Base-by-base conservation (phyloP, 1,139 yeast species). In the Nakaseomyces sp. region DNA sequence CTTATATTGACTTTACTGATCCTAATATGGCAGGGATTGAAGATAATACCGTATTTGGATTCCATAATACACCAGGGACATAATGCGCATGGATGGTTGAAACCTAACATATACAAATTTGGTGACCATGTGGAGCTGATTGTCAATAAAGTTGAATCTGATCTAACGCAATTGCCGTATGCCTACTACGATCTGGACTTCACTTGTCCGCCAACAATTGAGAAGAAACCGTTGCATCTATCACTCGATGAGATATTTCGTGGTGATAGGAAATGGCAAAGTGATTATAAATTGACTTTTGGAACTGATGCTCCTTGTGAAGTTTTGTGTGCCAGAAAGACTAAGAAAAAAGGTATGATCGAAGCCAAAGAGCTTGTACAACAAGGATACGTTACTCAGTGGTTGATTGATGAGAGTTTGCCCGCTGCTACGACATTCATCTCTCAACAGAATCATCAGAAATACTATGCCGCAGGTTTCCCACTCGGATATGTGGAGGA, bases 351-450 rank as follows among this genome's bases (percentile, higher is more conserved):
- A 1, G 82, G 75, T 3, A 58, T 83, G 28, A 65, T 63, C 44
- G 68, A 74, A 44, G 88, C 93, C 0, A 76, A 72, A 43, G 70
- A 75, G 24, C 66, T 87, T 47, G 78, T 88, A 40, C 69, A 75
- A 51, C 68, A 79, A 45, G 85, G 85, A 2, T 87, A 87, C 55
- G 81, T 81, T 43, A 88, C 75, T 10, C 91, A 87, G 57, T 88
- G 96, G 96, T 65, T 76, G 37, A 70, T 87, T 17, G 96, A 88
- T 65, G 87, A 81, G 16, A 61, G 56, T 29, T 66, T 88, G 33
- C 96, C 96, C 0, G 95, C 93, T 3, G 93, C 95, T 3, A 86
- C 96, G 4, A 84, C 95, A 0, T 84, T 81, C 57, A 76, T 81
- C 29, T 77, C 84, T 6, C 72, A 78, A 4, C 76, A 74, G 40